These are phyloP conservation scores for Suhomyces prunicola DNA, from an alignment of 805 yeast species.

Conservation along the genomic window DNA sequence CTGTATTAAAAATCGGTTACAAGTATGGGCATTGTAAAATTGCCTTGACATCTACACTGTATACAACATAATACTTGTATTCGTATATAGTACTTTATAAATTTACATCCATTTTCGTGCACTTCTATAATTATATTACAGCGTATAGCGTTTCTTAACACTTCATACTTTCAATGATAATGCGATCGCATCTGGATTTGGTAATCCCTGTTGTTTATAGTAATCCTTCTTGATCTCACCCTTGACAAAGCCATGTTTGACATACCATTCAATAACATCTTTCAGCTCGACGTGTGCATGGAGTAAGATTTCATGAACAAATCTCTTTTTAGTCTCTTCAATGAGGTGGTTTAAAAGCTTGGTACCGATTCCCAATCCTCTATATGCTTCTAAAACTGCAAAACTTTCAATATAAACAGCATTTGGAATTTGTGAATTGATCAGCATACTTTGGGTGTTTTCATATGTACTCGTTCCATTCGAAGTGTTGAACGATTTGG, in stretches of 20 bases:
- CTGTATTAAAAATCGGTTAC: neutral
- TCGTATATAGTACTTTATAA: neutral
- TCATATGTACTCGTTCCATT: constrained; percentile 34
- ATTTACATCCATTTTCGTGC: neutral
- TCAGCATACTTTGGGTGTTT: constrained; percentile 17
- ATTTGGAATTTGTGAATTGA: constrained; percentile 39
- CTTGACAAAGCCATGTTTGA: constrained; percentile 45
- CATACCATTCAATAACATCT: constrained; percentile 50
- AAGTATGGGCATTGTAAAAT: neutral
- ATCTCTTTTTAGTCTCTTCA: constrained; percentile 52
- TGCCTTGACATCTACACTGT: neutral
- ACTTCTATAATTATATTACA: neutral
- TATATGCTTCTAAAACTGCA: constrained; percentile 65
- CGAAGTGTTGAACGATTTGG: constrained; percentile 45
- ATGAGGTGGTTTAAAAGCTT: constrained; percentile 55
- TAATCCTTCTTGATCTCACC: constrained; percentile 42
- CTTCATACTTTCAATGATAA: constrained; percentile 14
- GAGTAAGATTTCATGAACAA: constrained; percentile 49
- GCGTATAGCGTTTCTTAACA: neutral
- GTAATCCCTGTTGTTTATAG: constrained; percentile 45
- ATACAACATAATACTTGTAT: neutral
- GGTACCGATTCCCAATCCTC: constrained; percentile 59
- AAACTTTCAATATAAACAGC: constrained; percentile 62
- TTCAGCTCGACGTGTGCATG: constrained; percentile 50
- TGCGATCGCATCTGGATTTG: constrained; percentile 47